Evolutionary conservation across 2,329 filamentous ascomycete genomes (phyloP), one percentile per base, ranked within the genome.

Genomic region (Chalaropsis thielavioides): DNA sequence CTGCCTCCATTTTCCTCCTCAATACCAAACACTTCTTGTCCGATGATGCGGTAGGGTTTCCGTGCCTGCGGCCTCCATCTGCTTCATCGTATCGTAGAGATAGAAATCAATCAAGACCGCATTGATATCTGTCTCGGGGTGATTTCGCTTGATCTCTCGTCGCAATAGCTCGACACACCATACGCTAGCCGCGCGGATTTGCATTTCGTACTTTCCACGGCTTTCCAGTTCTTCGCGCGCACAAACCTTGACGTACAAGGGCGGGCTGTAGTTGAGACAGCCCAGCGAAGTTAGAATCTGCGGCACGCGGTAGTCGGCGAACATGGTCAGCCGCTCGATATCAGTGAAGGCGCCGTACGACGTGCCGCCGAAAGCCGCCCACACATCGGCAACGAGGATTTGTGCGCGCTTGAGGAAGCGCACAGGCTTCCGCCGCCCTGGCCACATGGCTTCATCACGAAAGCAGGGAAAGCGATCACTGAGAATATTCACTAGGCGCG

Each of bases 91-190:
- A 76, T 99, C 94, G 73, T 99, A 99, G 64, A 99, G 78, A 74
- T 96, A 96, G 76, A 97, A 99, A 75, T 99, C 94, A 68, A 99
- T 94, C 70, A 99, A 75, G 46, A 97, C 90, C 31, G 94, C 92
- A 73, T 99, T 99, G 70, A 87, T 75, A 63, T 83, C 79, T 0
- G 85, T 80, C 10, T 87, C 84, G 0, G 91, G 89, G 71, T 96
- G 84, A 15, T 83, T 75, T 58, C 79, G 81, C 65, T 86, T 72
- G 62, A 99, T 97, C 73, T 96, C 89, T 41, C 87, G 82, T 63
- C 85, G 81, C 68, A 99, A 87, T 68, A 96, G 77, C 74, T 99
- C 94, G 1, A 97, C 89, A 68, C 90, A 94, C 92, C 92, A 97
- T 69, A 99, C 96, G 71, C 89, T 96, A 73, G 91, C 94, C 15